A percentile compares a stretch with the other conserved stretches of the same genome.
These are phyloP conservation scores for Arctostaphylos glauca DNA, from an alignment of 148 eudicot species.

Conservation along the genomic window DNA sequence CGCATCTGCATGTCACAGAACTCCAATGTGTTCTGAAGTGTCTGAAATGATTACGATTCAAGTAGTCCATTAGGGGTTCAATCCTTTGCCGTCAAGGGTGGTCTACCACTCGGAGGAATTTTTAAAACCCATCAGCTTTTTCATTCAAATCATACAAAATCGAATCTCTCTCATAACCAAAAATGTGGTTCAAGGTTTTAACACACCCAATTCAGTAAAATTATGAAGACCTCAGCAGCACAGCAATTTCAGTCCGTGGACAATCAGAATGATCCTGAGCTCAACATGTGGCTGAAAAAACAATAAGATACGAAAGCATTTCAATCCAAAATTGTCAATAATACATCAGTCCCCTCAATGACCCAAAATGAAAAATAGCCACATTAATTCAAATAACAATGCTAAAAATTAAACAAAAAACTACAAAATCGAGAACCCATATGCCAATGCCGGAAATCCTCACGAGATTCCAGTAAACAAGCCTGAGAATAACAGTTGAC, in stretches of 20 bases:
- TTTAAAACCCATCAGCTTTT: constrained; percentile 4
- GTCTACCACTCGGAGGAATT: neutral
- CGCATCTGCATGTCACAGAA: constrained; percentile 52
- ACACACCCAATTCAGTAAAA: neutral
- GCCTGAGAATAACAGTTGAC: neutral
- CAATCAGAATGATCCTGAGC: neutral
- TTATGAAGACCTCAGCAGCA: neutral
- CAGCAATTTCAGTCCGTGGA: neutral
- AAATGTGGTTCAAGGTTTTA: neutral
- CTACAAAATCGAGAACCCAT: neutral
- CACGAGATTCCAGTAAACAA: neutral
- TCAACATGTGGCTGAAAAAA: neutral
- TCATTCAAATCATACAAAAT: neutral
- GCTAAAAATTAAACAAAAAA: neutral
- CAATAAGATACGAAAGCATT: neutral
- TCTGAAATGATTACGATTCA: constrained; percentile 39
- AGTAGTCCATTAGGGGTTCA: constrained; percentile 43
- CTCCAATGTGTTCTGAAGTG: constrained; percentile 37
- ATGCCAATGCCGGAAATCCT: neutral
- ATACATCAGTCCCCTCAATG: neutral
- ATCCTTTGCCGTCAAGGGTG: neutral
- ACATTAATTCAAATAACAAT: neutral
- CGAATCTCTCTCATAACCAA: neutral
- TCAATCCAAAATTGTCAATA: neutral
- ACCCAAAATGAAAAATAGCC: neutral